Percentiles rank a stretch among this genome's conserved stretches.
Conservation (phyloP, 805 yeast genomes). For the Candida cerambycidarum region DNA sequence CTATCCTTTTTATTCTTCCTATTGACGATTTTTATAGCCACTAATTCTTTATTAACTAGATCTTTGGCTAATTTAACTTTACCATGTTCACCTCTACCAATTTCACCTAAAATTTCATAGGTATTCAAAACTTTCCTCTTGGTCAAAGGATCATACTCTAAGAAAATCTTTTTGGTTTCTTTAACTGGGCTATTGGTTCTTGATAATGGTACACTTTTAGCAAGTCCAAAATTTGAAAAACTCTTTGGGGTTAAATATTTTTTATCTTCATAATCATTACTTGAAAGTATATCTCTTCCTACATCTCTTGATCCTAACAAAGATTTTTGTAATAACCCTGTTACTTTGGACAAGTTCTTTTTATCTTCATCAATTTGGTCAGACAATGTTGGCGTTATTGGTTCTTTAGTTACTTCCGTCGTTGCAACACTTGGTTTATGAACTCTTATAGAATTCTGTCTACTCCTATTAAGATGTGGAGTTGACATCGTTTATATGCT, state of each 20-base stretch:
- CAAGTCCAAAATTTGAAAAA: conserved; percentile 3
- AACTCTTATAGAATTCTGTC: conserved; percentile 14
- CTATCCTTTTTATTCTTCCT: conserved; percentile 49
- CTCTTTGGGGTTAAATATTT: background rate
- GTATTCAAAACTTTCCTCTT: conserved; percentile 81
- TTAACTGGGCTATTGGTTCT: conserved; percentile 50
- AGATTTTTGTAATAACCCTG: conserved; percentile 30
- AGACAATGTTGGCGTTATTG: conserved; percentile 12
- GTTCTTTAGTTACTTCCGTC: conserved; percentile 14
- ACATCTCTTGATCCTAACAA: conserved; percentile 14
- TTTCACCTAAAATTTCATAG: conserved; percentile 81
- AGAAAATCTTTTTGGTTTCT: conserved; percentile 75
- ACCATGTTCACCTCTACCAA: conserved; percentile 99
- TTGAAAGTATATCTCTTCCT: conserved; percentile 3
- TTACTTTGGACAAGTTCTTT: conserved; percentile 32
- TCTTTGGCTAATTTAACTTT: conserved; percentile 90
- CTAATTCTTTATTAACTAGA: conserved; percentile 57
- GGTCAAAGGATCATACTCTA: conserved; percentile 87
- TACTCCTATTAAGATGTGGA: conserved; percentile 11
- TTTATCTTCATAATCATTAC: conserved; percentile 7
- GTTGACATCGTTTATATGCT: conserved; percentile 3
- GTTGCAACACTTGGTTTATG: conserved; percentile 16
- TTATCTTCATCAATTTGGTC: conserved; percentile 12
- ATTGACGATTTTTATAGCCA: conserved; percentile 93
- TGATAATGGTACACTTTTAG: conserved; percentile 11